These are phyloP conservation scores for Phytophthora pini DNA, from an alignment of 352 stramenopile genomes.

Conservation along the genomic window DNA sequence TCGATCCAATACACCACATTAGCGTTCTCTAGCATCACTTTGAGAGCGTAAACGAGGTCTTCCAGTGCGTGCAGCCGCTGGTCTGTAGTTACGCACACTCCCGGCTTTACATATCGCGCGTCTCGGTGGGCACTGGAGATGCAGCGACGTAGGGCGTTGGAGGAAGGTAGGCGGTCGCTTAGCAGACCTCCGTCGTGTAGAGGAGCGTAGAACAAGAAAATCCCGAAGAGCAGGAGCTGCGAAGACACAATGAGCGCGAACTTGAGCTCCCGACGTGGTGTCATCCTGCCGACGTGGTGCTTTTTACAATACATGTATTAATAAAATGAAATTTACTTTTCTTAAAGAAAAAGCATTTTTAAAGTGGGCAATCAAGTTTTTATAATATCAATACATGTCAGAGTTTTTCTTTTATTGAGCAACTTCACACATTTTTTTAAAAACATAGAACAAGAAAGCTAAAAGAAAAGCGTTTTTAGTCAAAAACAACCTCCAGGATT, in stretches of 20 bases:
- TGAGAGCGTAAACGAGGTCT: conserved; percentile 48
- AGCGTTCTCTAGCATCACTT: conserved; percentile 42
- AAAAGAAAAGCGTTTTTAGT: too few relatives aligned
- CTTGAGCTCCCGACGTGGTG: conserved; percentile 23
- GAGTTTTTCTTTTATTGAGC: too few relatives aligned
- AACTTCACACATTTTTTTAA: too few relatives aligned
- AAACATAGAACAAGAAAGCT: too few relatives aligned
- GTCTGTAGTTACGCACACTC: conserved; percentile 43
- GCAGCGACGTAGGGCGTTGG: conserved; percentile 44
- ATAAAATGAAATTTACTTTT: not conserved
- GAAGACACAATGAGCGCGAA: conserved; percentile 41
- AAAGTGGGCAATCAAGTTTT: too few relatives aligned
- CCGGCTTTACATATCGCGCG: conserved; percentile 37
- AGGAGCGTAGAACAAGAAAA: conserved; percentile 45
- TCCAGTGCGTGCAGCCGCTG: conserved; percentile 43
- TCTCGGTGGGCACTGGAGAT: conserved; percentile 46
- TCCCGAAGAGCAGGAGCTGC: conserved; percentile 46
- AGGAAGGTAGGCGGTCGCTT: conserved; percentile 18
- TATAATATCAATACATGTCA: too few relatives aligned
- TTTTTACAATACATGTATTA: not conserved
- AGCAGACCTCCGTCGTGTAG: conserved; percentile 17
- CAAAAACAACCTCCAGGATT: too few relatives aligned
- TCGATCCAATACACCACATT: conserved; percentile 61
- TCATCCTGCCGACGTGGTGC: not conserved
- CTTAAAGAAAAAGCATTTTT: too few relatives aligned